Base-by-base conservation (phyloP, 371 early-diverging fungal genomes). In the Saksenaea oblongispora region DNA sequence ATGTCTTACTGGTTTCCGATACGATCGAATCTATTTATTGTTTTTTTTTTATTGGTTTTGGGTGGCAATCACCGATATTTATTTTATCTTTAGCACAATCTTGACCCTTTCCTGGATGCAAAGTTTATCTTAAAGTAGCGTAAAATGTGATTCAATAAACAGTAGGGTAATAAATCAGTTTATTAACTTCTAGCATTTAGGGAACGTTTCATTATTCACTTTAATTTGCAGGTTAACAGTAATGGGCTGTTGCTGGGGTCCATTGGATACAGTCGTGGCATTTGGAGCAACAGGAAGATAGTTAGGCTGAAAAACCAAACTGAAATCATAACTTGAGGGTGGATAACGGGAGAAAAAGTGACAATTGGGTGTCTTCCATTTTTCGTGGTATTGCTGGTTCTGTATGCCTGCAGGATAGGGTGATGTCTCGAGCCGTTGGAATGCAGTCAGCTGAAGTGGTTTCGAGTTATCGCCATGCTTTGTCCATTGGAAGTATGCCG, bases 291-390 rank as follows among this genome's bases (percentile, higher is more conserved):
- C 31, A 3, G 31, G 56, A 4, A 56, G 51, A 34, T 68, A 68
- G 35, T 18, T 9, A 10, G 64, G 68, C 26, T 36, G 58, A 47
- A 65, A 65, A 14, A 65, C 51, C 24, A 70, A 22, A 5, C 53
- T 41, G 31, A 70, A 70, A 24, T 34, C 60, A 39, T 66, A 70
- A 18, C 59, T 39, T 17, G 37, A 54, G 10, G 70, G 61, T n/a
- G 34, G 41, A 51, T 70, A 70, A 36, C 70, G 70, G 27, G 63
- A 54, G 60, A 70, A 70, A 37, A 70, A 70, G 34, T 70, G 70
- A 58, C 70, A 70, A 57, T 63, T 63, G 56, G 70, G 70, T 4
- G 58, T 55, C 22, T 65, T 70, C 66, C 65, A 70, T 11, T 39
- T 31, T 4, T 18, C 3, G 18, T 54, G 51, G 35, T 70, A 70